phyloP scores from a whole-genome alignment of 2,329 filamentous ascomycete species.

The Madurella fahalii region DNA sequence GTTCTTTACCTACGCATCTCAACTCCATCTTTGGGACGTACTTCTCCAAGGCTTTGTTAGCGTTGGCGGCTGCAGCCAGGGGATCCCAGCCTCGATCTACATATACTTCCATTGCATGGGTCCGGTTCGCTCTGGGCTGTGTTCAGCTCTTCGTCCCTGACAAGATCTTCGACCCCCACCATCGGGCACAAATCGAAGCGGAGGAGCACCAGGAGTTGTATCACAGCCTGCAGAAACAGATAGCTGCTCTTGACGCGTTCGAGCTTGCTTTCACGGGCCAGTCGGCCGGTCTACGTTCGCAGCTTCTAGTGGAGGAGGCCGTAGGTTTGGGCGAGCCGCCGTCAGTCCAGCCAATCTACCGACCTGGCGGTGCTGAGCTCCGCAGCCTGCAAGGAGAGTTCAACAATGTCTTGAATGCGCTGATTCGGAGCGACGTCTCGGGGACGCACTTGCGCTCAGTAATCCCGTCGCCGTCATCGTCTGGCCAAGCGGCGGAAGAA shows the following conservation, averaged over 20 bases:
- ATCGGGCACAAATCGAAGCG: conserved; percentile 62
- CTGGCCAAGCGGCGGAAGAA: conserved; percentile 37
- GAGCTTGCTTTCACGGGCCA: conserved; percentile 66
- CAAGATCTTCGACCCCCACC: conserved; percentile 76
- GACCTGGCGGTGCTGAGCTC: conserved; percentile 66
- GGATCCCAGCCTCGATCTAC: conserved; percentile 26
- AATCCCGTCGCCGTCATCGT: conserved; percentile 28
- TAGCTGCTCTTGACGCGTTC: conserved; percentile 60
- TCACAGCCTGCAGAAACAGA: conserved; percentile 49
- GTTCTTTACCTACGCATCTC: conserved; percentile 33
- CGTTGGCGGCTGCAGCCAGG: conserved; percentile 37
- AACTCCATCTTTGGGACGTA: conserved; percentile 37
- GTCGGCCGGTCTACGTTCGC: conserved; percentile 60
- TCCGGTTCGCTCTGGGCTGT: conserved; percentile 69
- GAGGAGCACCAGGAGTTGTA: conserved; percentile 54
- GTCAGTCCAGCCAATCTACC: conserved; percentile 61
- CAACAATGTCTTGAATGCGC: conserved; percentile 65
- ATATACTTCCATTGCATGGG: conserved; percentile 61
- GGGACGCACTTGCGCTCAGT: conserved; percentile 34
- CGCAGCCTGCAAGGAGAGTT: conserved; percentile 77
- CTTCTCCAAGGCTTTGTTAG: conserved; percentile 44
- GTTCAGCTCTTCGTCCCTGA: conserved; percentile 82
- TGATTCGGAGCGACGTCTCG: conserved; percentile 47
- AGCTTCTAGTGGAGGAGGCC: conserved; percentile 60
- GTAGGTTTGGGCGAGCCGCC: conserved; percentile 62